Evolutionary conservation across 2,329 filamentous ascomycete genomes (phyloP).

Genomic region (Calycina marina): DNA sequence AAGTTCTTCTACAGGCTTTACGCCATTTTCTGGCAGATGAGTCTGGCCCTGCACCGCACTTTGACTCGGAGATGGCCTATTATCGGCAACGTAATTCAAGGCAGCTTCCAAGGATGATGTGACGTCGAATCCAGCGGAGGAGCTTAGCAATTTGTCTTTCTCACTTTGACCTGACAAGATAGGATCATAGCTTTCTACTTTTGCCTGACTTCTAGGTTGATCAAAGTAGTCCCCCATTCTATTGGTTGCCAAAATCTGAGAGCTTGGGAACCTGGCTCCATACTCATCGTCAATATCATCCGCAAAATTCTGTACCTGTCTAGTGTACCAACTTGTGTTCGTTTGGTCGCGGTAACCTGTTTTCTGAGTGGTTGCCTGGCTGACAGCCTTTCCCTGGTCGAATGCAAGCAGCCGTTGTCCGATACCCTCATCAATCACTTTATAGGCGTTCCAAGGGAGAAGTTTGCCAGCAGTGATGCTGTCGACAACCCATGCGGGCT

Average conservation of each 20-base stretch:
- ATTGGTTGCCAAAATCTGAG: constrained; percentile 9
- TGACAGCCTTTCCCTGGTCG: constrained; percentile 47
- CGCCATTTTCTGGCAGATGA: not conserved
- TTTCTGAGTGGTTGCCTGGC: constrained; percentile 44
- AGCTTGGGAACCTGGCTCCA: constrained; percentile 20
- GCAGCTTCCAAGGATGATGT: constrained; percentile 22
- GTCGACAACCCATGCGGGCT: constrained; percentile 87
- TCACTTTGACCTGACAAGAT: not conserved
- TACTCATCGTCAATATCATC: constrained; percentile 29
- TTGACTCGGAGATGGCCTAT: not conserved
- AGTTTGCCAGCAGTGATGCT: constrained; percentile 70
- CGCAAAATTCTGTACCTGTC: constrained; percentile 40
- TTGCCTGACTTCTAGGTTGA: constrained; percentile 2
- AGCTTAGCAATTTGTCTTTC: constrained; percentile 5
- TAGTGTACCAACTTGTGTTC: constrained; percentile 68
- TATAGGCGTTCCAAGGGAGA: constrained; percentile 74
- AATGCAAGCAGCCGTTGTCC: constrained; percentile 63
- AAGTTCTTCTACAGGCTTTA: not conserved
- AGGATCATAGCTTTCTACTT: not conserved
- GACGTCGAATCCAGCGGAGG: constrained; percentile 18
- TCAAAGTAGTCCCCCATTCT: constrained; percentile 3
- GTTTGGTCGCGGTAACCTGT: constrained; percentile 69
- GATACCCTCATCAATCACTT: constrained; percentile 71
- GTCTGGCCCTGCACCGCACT: no score
- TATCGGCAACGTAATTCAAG: constrained; percentile 9